phyloP scores from a whole-genome alignment of 2,329 filamentous ascomycete genomes.

The Lecanicillium sp. region DNA sequence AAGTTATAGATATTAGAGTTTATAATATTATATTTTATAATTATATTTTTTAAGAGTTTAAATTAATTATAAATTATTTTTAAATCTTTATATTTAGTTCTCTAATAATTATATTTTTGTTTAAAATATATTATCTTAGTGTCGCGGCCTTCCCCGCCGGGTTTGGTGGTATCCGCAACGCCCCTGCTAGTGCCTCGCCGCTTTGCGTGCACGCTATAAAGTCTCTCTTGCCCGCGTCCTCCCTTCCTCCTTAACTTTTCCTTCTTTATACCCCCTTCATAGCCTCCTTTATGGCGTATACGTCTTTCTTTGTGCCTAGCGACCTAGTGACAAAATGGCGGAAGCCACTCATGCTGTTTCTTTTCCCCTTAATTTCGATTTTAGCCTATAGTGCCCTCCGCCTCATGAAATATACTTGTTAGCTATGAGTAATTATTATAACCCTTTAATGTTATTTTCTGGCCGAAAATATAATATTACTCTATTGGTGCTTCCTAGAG shows the following conservation, averaged over 20 bases:
- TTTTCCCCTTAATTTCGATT: not conserved
- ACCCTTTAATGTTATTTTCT: not conserved
- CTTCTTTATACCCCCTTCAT: not conserved
- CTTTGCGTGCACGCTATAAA: conserved; percentile 10
- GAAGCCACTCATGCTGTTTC: not conserved
- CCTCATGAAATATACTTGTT: not conserved
- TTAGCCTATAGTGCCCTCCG: not conserved
- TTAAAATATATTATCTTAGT: conserved; percentile 11
- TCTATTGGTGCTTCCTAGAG: not conserved
- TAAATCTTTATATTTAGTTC: not conserved
- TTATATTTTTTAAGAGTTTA: not conserved
- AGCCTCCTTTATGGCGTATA: not conserved
- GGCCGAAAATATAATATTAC: not conserved
- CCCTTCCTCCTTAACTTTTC: not conserved
- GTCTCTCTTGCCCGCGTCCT: not conserved
- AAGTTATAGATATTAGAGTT: not conserved
- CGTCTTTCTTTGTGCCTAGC: not conserved
- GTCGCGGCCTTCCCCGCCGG: conserved; percentile 10
- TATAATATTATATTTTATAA: not conserved
- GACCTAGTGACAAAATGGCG: not conserved
- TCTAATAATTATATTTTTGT: not conserved
- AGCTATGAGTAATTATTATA: not conserved
- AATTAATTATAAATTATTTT: not conserved
- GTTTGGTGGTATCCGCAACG: conserved; percentile 7
- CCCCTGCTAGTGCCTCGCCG: conserved; percentile 9